Evolutionary conservation across 2,329 filamentous ascomycete species (phyloP), one percentile per base, ranked within the genome.

Genomic region (Onygena corvina): DNA sequence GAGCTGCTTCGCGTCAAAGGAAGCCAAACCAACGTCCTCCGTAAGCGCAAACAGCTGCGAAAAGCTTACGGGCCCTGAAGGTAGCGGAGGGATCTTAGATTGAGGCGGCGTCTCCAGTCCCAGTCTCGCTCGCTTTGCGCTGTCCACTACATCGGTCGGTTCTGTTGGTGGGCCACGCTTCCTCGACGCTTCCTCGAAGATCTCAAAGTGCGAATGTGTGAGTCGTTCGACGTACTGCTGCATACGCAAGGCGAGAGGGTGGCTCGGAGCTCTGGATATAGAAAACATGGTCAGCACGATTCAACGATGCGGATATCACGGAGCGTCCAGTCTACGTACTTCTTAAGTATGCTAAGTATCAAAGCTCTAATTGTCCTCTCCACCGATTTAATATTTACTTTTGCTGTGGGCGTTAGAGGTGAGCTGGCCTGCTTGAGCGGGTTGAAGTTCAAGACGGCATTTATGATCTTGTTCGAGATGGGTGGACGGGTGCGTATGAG

Each of bases 361-460:
- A 98, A 71, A 57, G 88, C 80, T 59, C 88, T 79, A 2, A 85
- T 85, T 20, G 92, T 98, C 62, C 94, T 87, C 65, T 95, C 90
- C 80, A 98, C 92, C 3, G 90, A 96, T 66, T 83, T 87, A 53
- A 94, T 76, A 58, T 90, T 79, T 52, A 98, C 83, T 58, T 84
- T 87, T 46, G 79, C 77, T 61, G 81, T 86, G 2, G 86, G 77
- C 0, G 84, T 90, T 71, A 93, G 77, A 2, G 84, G 81, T 1
- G 80, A 79, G 59, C 79, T 83, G 50, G 84, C 86, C 55, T 86
- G 77, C 65, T 84, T 87, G 38, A 95, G 71, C 0, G 92, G 92
- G 61, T 94, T 94, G 74, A 95, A 98, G 64, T 81, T 88, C 56
- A 98, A 74, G 25, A 96, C 75, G 12, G 86, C 80, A 61, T 82